Base-by-base conservation (phyloP, 2,329 filamentous ascomycete species). In the Fusarium sp. region DNA sequence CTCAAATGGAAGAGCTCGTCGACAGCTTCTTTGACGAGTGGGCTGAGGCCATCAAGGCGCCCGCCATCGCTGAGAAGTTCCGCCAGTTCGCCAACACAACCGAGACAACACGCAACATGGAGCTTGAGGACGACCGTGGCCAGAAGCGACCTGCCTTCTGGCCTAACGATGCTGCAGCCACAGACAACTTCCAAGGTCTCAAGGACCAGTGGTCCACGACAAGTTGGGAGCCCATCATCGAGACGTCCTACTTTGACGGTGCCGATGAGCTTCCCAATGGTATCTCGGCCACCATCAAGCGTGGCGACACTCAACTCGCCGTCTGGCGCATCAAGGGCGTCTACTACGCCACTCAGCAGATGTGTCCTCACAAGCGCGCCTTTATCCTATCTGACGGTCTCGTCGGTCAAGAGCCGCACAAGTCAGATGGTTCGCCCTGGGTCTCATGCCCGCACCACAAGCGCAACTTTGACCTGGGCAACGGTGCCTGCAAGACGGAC, bases 331-430 rank as follows among this genome's bases (percentile, higher is more conserved):
- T 96, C 61, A 85, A 86, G 50, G 92, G 92, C 19, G 85, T 85
- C 50, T 96, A 89, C 81, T 94, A 94, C 75, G 91, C 91, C 56
- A 91, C 90, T 12, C 93, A 97, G 78, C 92, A 97, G 74, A 97
- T 97, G 93, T 97, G 93, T 74, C 93, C 93, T 9, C 92, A 96
- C 79, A 95, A 94, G 78, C 89, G 92, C 10, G 89, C 92, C 1
- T 97, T 97, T 71, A 89, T 93, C n/a, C 85, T 97, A 25, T 90
- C 90, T 0, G 93, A 97, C 73, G 92, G 92, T 2, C 79, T 97
- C 8, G 84, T 97, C 42, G 93, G 93, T 36, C 89, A 92, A 64
- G 84, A 87, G 25, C 67, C 74, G 42, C 50, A 61, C 22, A 45
- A 61, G 34, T 12, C 51, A 19, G 51, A 78, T 43, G 40, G 65